Conservation (phyloP, 1,139 yeast species). For the Geotrichum carabidarum region DNA sequence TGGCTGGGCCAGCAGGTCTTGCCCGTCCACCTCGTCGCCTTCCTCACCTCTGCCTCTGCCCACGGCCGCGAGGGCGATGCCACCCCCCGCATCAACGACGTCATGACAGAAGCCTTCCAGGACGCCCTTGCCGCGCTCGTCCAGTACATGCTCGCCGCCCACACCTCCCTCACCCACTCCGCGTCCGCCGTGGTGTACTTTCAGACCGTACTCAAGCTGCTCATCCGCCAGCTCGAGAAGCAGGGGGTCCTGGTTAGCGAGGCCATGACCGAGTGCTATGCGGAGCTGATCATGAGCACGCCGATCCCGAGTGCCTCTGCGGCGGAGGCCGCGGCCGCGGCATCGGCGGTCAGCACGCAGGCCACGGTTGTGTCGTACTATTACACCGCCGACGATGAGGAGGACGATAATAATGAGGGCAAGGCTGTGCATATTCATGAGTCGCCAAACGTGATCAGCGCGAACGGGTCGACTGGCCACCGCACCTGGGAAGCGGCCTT, state of each 20-base stretch:
- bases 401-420: no score
- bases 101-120: not conserved
- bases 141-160: not conserved
- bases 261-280: constrained; percentile 10
- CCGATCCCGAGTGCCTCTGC: not conserved
- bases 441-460: constrained; percentile 60
- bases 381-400: not conserved
- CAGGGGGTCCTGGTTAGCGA: not conserved
- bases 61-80: not conserved
- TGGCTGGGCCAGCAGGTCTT: constrained; percentile 9
- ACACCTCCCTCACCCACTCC: not conserved
- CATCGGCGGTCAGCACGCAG: not conserved
- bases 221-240: constrained; percentile 12
- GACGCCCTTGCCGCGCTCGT: not conserved
- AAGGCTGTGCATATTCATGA: constrained; percentile 36
- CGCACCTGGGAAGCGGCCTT: constrained; percentile 94
- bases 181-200: constrained; percentile 6
- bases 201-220: constrained; percentile 12
- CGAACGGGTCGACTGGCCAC: constrained; percentile 77
- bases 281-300: constrained; percentile 7
- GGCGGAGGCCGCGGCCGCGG: not conserved
- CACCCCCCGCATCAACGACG: not conserved
- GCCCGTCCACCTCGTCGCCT: constrained; percentile 4
- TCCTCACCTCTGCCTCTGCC: not conserved
- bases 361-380: constrained; percentile 1